These are phyloP conservation scores for Plectosphaerella plurivora DNA, from an alignment of 2,329 filamentous ascomycete species.

Conservation along the genomic window DNA sequence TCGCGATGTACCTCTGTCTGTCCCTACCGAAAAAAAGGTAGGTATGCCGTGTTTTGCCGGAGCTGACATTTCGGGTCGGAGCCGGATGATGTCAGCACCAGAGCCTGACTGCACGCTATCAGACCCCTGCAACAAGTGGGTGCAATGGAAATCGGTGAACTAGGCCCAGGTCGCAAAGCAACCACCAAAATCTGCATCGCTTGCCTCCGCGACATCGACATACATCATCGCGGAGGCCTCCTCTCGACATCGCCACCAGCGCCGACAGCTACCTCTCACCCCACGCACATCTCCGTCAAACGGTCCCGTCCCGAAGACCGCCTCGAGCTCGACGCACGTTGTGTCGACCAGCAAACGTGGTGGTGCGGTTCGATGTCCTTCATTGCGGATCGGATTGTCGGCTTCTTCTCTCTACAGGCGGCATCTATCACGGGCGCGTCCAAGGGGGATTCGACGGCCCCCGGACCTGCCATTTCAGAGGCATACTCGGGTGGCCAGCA, in stretches of 20 bases:
- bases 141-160: neutral
- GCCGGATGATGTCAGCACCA: neutral
- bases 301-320: too few species aligned
- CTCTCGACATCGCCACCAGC: neutral
- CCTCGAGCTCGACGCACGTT: neutral
- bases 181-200: neutral
- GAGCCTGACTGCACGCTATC: neutral
- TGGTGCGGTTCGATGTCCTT: slow-evolving; percentile 42
- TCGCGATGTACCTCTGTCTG: too few species aligned
- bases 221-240: slow-evolving; percentile 1
- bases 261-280: too few species aligned
- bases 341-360: neutral
- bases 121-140: slow-evolving; percentile 1
- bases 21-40: too few species aligned
- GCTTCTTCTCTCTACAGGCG: slow-evolving; percentile 41
- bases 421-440: slow-evolving; percentile 17
- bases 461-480: slow-evolving; percentile 22
- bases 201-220: neutral
- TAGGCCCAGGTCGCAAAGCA: neutral
- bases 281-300: too few species aligned
- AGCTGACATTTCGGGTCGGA: too few species aligned
- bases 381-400: slow-evolving; percentile 44
- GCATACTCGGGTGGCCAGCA: slow-evolving; percentile 29
- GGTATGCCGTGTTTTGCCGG: too few species aligned
- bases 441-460: slow-evolving; percentile 6